Evolutionary conservation across 495 filamentous ascomycete species (phyloP).

Genomic region (Geoglossum glabrum): DNA sequence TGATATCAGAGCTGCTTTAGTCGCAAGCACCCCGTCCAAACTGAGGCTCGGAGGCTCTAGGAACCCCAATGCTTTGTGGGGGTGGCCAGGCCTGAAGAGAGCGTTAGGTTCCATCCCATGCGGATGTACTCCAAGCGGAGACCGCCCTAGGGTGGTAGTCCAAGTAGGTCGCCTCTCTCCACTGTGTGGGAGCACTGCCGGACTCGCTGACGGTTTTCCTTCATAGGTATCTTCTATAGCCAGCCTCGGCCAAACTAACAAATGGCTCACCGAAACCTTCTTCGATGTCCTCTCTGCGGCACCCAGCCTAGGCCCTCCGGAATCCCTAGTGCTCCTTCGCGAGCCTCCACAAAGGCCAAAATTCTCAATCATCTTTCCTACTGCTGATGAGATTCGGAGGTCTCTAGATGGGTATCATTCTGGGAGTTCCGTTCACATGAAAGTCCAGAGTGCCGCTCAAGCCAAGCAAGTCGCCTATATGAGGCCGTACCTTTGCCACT

Average conservation of each 20-base stretch:
- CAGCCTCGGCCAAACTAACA: constrained; percentile 49
- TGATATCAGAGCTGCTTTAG: constrained; percentile 44
- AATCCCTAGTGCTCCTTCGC: constrained; percentile 12
- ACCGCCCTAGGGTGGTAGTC: constrained; percentile 37
- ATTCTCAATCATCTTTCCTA: constrained; percentile 59
- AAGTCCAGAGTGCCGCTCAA: constrained; percentile 45
- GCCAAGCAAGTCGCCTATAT: constrained; percentile 58
- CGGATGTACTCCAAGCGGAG: constrained; percentile 1
- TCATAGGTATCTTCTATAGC: constrained; percentile 39
- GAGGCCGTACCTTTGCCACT: constrained; percentile 48
- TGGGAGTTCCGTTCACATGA: constrained; percentile 68
- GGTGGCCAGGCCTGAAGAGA: constrained; percentile 49
- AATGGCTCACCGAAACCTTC: constrained; percentile 51
- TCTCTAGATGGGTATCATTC: constrained; percentile 63
- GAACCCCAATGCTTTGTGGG: constrained; percentile 37
- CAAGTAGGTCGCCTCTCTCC: constrained; percentile 40
- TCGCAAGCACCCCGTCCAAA: constrained; percentile 57
- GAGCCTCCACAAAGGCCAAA: constrained; percentile 13
- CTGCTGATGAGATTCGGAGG: constrained; percentile 52
- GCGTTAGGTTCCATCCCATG: constrained; percentile 34
- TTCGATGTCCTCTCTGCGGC: constrained; percentile 31
- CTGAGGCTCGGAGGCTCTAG: constrained; percentile 24
- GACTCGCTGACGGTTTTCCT: not conserved
- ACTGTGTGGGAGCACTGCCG: not conserved
- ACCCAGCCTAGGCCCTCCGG: constrained; percentile 2